Evolutionary conservation across 331 rosid genomes (phyloP).

Genomic region (Ulmus americana): DNA sequence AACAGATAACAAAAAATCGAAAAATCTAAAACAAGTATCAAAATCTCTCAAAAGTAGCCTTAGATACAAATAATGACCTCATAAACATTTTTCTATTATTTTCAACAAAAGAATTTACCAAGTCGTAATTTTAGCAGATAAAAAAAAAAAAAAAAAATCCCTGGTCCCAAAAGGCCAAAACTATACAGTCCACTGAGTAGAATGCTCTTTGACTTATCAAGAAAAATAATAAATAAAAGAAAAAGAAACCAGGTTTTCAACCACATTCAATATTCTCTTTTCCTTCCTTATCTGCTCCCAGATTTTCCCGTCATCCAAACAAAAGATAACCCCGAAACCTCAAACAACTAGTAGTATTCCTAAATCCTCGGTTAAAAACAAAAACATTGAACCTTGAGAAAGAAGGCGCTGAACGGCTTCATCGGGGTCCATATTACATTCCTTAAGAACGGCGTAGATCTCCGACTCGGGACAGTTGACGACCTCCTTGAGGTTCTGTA

Average conservation of each 20-base stretch:
- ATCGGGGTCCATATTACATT: slow-evolving; percentile 37
- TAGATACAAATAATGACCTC: not conserved
- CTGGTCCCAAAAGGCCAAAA: not conserved
- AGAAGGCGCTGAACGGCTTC: slow-evolving; percentile 37
- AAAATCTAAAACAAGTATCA: not conserved
- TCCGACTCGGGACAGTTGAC: slow-evolving; percentile 34
- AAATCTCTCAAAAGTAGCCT: not conserved
- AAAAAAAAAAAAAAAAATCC: too few species aligned
- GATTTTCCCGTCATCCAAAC: slow-evolving; percentile 20
- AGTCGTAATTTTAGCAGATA: too few species aligned
- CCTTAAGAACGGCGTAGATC: slow-evolving; percentile 33
- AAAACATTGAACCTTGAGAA: slow-evolving; percentile 24
- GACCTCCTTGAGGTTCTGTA: slow-evolving; percentile 32
- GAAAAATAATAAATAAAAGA: not conserved
- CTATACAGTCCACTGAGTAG: not conserved
- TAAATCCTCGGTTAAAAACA: not conserved
- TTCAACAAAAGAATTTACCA: not conserved
- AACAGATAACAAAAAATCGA: not conserved
- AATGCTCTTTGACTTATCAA: not conserved
- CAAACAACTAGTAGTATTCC: not conserved
- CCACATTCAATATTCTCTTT: not conserved
- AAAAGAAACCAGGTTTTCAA: not conserved
- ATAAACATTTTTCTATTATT: not conserved
- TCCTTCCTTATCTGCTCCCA: not conserved
- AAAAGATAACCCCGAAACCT: not conserved